Evolutionary conservation across 495 filamentous ascomycete genomes (phyloP), one percentile per base, ranked within the genome.

Genomic region (Aspergillus steynii): DNA sequence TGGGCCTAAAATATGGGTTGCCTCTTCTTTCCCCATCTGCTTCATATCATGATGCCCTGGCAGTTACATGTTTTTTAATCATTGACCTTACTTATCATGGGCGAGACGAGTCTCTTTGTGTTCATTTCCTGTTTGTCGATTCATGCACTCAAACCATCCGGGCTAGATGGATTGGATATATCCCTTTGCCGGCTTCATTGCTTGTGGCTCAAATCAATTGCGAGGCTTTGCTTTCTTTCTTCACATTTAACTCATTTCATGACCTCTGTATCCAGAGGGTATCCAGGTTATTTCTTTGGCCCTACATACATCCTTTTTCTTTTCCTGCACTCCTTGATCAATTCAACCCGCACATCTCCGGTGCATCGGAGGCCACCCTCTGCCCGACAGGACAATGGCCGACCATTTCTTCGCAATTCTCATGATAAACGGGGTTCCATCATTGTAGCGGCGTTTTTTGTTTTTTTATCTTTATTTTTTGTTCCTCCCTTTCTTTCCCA

Each of bases 1-100:
- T 79, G 50, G 59, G 60, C 34, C 59, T 53, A 63, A 68, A 70
- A 69, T 63, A 68, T 69, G 67, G 63, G 67, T 66, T 66, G 60
- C 55, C 60, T 31, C 65, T 60, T 66, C 66, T 69, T 20, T 61
- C 63, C 56, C 55, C 54, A 54, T 58, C 47, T 61, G 51, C 48
- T 59, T 25, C 54, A 47, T 37, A 57, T 55, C 57, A 61, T 59
- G 34, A 58, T 51, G 29, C 20, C 53, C 56, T 64, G 56, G 57
- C 54, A 61, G 27, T 61, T 59, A n/a, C 42, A 50, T 50, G 48
- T 29, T 53, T 29, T 53, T 29, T 29, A 53, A 29, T 53, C 27
- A n/a, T n/a, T 53, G 15, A 29, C 51, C n/a, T 49, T 49, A 52
- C 28, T 53, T 27, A 53, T 53, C 51, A 53, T n/a, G 29, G 27